Conservation (phyloP, 2,329 filamentous ascomycete genomes). For the Pyrenophora teres region DNA sequence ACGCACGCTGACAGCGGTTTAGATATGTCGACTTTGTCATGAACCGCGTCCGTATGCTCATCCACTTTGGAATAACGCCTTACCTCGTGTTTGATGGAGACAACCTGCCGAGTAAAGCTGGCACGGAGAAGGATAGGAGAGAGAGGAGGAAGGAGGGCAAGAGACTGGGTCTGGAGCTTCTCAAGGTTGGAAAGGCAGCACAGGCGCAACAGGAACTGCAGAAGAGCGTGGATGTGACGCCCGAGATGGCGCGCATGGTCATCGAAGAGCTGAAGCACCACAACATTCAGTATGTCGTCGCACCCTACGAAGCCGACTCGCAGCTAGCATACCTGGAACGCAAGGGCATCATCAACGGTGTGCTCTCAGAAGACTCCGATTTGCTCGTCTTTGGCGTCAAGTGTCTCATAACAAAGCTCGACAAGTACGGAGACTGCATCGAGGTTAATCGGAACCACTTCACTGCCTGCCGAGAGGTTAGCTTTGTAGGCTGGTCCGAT, state of each 20-base stretch:
- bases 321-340: conserved; percentile 93
- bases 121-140: conserved; percentile 79
- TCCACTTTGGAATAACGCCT: conserved; percentile 90
- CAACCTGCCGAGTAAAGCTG: conserved; percentile 88
- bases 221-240: conserved; percentile 93
- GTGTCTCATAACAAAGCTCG: conserved; percentile 87
- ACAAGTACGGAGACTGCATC: conserved; percentile 89
- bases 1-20: conserved; percentile 16
- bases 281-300: conserved; percentile 84
- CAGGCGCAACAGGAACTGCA: conserved; percentile 87
- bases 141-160: conserved; percentile 77
- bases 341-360: conserved; percentile 80
- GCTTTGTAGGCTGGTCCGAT: conserved; percentile 89
- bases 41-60: conserved; percentile 88
- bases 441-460: conserved; percentile 92
- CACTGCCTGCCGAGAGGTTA: conserved; percentile 83
- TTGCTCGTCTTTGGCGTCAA: conserved; percentile 93
- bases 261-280: conserved; percentile 89
- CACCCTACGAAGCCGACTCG: conserved; percentile 96
- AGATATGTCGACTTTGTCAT: conserved; percentile 91
- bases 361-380: conserved; percentile 96
- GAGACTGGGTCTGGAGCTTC: conserved; percentile 74
- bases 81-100: conserved; percentile 97
- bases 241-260: conserved; percentile 88
- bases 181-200: conserved; percentile 77